phyloP scores from a whole-genome alignment of 2,329 filamentous ascomycete species.

The Epichloe coenophiala region DNA sequence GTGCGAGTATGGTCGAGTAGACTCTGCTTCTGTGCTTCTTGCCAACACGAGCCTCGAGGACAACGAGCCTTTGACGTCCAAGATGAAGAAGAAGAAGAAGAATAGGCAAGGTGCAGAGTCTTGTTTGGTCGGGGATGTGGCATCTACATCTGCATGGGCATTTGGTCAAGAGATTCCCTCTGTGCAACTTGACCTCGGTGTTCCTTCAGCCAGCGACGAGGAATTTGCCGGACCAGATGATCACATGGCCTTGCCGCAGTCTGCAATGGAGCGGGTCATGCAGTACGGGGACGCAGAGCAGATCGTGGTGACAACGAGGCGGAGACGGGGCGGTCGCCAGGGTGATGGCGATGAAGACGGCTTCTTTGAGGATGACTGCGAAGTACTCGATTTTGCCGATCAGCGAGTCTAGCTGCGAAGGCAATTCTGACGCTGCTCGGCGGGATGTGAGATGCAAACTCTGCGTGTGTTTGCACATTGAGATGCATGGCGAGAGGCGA shows the following conservation, averaged over 20 bases:
- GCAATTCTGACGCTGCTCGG: no score
- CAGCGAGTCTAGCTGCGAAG: slow-evolving; percentile 39
- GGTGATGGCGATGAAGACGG: slow-evolving; percentile 49
- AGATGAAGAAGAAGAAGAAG: slow-evolving; percentile 21
- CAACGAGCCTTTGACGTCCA: slow-evolving; percentile 21
- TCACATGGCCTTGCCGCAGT: slow-evolving; percentile 45
- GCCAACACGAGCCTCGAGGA: slow-evolving; percentile 29
- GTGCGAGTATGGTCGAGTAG: slow-evolving; percentile 42
- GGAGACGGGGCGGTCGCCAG: slow-evolving; percentile 42
- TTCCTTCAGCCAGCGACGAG: slow-evolving; percentile 33
- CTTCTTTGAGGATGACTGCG: slow-evolving; percentile 88
- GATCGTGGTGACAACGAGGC: slow-evolving; percentile 69
- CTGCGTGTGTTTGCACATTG: no score
- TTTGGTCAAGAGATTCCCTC: slow-evolving; percentile 44
- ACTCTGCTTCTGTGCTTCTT: slow-evolving; percentile 26
- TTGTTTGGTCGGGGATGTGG: slow-evolving; percentile 3
- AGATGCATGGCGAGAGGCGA: not conserved
- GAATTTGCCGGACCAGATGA: slow-evolving; percentile 39
- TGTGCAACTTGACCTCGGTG: slow-evolving; percentile 39
- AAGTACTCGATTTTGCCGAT: slow-evolving; percentile 78
- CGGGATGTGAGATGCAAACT: no score
- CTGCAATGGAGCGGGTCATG: slow-evolving; percentile 50
- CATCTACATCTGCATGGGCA: slow-evolving; percentile 31
- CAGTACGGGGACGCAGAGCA: slow-evolving; percentile 55
- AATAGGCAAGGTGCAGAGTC: slow-evolving; percentile 1